A percentile compares a stretch with the other conserved stretches of the same genome.
phyloP scores from a whole-genome alignment of 768 basidiomycete genomes.

The Roridomyces roridus region DNA sequence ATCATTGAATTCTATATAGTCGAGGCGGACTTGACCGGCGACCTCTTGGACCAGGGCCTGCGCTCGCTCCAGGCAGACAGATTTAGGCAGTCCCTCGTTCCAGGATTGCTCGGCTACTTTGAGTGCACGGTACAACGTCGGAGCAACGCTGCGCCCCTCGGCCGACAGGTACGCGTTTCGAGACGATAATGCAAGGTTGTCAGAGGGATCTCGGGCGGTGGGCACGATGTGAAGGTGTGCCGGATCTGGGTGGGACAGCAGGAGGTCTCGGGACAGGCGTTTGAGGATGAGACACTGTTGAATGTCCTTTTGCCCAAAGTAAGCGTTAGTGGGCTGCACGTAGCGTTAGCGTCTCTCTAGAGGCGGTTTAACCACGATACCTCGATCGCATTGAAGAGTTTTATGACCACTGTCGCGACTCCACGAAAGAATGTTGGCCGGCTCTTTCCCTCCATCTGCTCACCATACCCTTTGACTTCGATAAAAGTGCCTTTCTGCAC shows the following conservation, averaged over 20 bases:
- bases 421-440: conserved; percentile 95
- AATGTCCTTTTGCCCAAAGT: conserved; percentile 99
- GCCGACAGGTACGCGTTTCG: conserved; percentile 83
- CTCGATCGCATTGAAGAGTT: conserved; percentile 92
- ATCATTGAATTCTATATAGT: conserved; percentile 92
- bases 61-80: conserved; percentile 53
- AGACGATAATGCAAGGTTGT: conserved; percentile 86
- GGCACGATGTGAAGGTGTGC: conserved; percentile 85
- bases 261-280: conserved; percentile 77
- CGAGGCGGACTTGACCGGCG: conserved; percentile 55
- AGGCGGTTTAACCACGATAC: too few relatives aligned
- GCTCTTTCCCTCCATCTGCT: conserved; percentile 91
- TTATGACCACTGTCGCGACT: conserved; percentile 93
- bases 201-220: conserved; percentile 71
- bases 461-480: conserved; percentile 88
- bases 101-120: conserved; percentile 61
- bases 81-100: conserved; percentile 55
- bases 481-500: conserved; percentile 89
- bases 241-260: conserved; percentile 77
- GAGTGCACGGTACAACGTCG: conserved; percentile 75
- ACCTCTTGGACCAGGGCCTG: conserved; percentile 42
- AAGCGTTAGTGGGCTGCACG: conserved; percentile 86
- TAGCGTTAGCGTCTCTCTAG: too few relatives aligned
- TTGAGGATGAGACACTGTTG: conserved; percentile 92
- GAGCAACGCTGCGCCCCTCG: conserved; percentile 68